Base-by-base conservation (phyloP, 345 rosid species). In the Populus deltoides region DNA sequence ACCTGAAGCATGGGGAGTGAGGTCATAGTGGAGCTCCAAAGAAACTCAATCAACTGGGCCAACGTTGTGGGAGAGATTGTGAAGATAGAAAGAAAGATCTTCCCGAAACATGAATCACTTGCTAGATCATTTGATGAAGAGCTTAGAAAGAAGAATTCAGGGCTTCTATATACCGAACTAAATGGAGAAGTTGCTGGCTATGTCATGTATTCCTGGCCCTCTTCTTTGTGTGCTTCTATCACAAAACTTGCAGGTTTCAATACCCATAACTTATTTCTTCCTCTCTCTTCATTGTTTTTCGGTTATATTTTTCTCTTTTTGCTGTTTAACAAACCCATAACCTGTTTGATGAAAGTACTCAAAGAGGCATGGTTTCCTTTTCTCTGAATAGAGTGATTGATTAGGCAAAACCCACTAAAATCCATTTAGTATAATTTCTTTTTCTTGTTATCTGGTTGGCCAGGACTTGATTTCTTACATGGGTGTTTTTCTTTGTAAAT, bases 81-180 rank as follows among this genome's bases (percentile, higher is more conserved):
- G 84, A 91, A 84, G 78, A 78, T 92, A 73, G 98, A 92, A 88
- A 89, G 79, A 73, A 91, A 86, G 72, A 78, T 90, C 33, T 91
- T 92, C 80, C 97, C 97, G 16, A 90, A 92, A 80, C 97, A 91
- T 76, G 98, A 89, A 81, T 94, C 97, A 4, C 92, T 91, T 8
- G 87, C 94, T 70, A 85, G 79, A 51, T 86, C 85, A 31, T 91
- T 94, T 61, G 90, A 91, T 9, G 89, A 83, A 18, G 95, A 93
- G 82, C 90, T 94, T 17, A 90, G 86, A 53, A 90, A 90, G 88
- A 90, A 78, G 77, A 90, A 90, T 81, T 77, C 89, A 16, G 97
- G 94, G 27, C 73, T 93, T 86, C 91, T 95, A 10, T 95, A 89
- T 81, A 39, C 77, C 16, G 71, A 73, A 63, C 15, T 45, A 17